Evolutionary conservation across 148 eudicot genomes (phyloP), one percentile per base, ranked within the genome.

Genomic region (Chenopodium formosanum): DNA sequence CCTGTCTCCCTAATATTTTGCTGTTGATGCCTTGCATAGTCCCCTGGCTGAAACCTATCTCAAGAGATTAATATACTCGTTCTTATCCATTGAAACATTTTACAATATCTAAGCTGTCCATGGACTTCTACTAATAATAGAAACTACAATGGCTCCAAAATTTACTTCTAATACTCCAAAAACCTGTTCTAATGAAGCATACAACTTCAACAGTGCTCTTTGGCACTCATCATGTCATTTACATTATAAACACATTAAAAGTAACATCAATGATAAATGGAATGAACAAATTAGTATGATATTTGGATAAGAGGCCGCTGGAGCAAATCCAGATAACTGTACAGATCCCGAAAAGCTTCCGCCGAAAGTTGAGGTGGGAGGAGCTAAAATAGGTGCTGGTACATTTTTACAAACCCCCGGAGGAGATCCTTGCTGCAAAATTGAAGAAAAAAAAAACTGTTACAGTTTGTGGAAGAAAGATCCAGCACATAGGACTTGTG

Each of bases 261-360:
- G 52, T 27, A 84, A 58, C 60, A 88, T 70, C 62, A 86, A 58
- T 73, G 85, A 70, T 19, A 88, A 81, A 79, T 56, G 79, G 56
- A 89, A 84, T 50, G 85, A 81, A 85, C 78, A 90, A 13, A 79
- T 73, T 68, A 84, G 71, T 58, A 83, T 66, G 40, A 81, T 77
- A 76, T 78, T 79, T 4, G 90, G 87, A 78, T 81, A 47, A 75
- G 84, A 76, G 76, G 86, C 75, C 22, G 84, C 71, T 68, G 92
- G 83, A 83, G 90, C 90, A 80, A 79, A 84, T 83, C 92, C 97
- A 50, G 91, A 80, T 68, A 94, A 67, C 82, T 94, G 95, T 80
- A 94, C 97, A 53, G 98, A 93, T 79, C 98, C 98, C 2, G 98
- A 90, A 87, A 94, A 93, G 84, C 89, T 94, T 83, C 97, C 97